Evolutionary conservation across 2,329 filamentous ascomycete genomes (phyloP).

Genomic region (Talaromyces sp.): DNA sequence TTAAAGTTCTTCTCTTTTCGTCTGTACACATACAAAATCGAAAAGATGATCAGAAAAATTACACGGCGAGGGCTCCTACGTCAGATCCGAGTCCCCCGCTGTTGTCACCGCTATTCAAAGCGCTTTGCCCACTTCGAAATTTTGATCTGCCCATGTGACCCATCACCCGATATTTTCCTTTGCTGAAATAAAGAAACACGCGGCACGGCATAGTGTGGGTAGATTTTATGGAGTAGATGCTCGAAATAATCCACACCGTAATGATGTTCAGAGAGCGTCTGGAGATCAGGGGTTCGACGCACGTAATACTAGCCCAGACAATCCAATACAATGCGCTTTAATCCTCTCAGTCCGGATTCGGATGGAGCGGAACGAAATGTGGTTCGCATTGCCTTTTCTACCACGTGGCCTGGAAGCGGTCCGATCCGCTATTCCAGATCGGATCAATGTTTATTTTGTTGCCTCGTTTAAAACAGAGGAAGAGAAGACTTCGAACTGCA

Average conservation of each 20-base stretch:
- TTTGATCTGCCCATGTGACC: constrained; percentile 10
- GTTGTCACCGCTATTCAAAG: neutral
- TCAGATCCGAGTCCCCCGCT: neutral
- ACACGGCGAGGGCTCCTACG: neutral
- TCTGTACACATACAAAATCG: neutral
- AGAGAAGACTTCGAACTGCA: too few species aligned
- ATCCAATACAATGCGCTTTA: neutral
- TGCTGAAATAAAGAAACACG: neutral
- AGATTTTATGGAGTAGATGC: neutral
- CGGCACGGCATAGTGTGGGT: neutral
- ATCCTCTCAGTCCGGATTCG: too few species aligned
- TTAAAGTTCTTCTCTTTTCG: neutral
- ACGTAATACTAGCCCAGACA: too few species aligned
- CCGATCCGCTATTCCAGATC: neutral
- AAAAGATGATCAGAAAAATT: neutral
- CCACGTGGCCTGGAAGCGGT: constrained; percentile 3
- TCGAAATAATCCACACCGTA: too few species aligned
- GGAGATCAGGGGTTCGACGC: too few species aligned
- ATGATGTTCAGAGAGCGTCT: too few species aligned
- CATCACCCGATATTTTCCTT: neutral
- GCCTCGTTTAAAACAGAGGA: too few species aligned
- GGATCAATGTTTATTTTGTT: too few species aligned
- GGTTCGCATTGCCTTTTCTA: neutral
- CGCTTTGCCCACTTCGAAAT: constrained; percentile 3
- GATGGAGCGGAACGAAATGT: too few species aligned